Evolutionary conservation across 1,139 yeast genomes (phyloP), one percentile per base, ranked within the genome.

Genomic region (Geotrichum candidum): DNA sequence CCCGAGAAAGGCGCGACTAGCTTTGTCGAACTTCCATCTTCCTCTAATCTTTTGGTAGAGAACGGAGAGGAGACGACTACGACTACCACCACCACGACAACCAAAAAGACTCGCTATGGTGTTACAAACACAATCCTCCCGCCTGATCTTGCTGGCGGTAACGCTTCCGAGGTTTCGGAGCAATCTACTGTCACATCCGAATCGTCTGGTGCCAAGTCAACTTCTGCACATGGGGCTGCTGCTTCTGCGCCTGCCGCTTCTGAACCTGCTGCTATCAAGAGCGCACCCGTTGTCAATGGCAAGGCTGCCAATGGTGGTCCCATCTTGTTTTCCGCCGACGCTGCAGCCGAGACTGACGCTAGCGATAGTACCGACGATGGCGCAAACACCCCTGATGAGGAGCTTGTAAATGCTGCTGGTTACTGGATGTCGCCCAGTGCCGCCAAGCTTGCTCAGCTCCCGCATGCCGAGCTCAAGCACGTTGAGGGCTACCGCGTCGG

Each of bases 341-440:
- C 15, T 15, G 35, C 18, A 2, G 13, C 48, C 22, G 56, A 51
- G 9, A 3, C 38, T 50, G 46, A 18, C 18, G 41, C 22, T 1
- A 53, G 31, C 10, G 53, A 33, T 7, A 54, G 25, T 15, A 29
- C 41, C 6, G 46, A 9, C 31, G 55, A 15, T 41, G 50, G 33
- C 53, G 22, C 55, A 25, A 53, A 35, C 9, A 41, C 15, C 25
- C 57, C 64, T 15, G 80, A 78, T 56, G 80, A 78, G 56, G 78
- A 78, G 54, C 72, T 78, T 51, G 78, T 75, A 51, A 80, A 80
- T 56, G 87, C 84, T 38, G 84, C 87, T 56, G 96, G 94, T 1
- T 95, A 92, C 74, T 94, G 96, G 91, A 86, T 87, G 58, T 83
- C 89, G 1, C 99, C 99, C 27, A 78, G 91, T 3, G 70, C 87